phyloP scores from a whole-genome alignment of 768 basidiomycete genomes.

The Boletus coccyginus region DNA sequence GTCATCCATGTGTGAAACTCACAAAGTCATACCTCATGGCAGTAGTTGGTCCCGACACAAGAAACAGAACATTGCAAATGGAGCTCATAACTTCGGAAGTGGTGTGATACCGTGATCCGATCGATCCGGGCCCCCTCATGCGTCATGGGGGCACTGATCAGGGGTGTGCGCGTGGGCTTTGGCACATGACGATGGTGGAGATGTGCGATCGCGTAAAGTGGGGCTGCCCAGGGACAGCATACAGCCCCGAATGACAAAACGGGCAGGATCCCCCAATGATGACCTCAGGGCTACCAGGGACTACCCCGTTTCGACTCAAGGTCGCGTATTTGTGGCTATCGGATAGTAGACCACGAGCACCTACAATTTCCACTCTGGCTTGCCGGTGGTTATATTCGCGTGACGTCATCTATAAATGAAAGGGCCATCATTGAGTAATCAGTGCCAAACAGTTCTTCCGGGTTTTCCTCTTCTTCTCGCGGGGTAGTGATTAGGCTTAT shows the following conservation, averaged over 20 bases:
- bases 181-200: not conserved
- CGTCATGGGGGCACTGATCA: not conserved
- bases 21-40: not conserved
- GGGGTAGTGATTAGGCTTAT: slow-evolving; percentile 9
- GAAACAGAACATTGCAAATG: not conserved
- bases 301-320: not conserved
- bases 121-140: not conserved
- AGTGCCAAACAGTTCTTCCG: not conserved
- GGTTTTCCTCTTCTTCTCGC: not conserved
- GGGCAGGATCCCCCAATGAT: not conserved
- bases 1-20: not conserved
- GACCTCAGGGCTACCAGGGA: not conserved
- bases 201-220: not conserved
- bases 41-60: not conserved
- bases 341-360: not conserved
- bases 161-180: not conserved
- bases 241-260: not conserved
- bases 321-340: not conserved
- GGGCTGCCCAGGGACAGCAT: not conserved
- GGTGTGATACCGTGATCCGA: not conserved
- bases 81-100: not conserved
- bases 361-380: not conserved
- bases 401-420: slow-evolving; percentile 27
- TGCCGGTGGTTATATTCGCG: not conserved
- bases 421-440: slow-evolving; percentile 2